Evolutionary conservation across 2,329 filamentous ascomycete genomes (phyloP).

Genomic region (Huntiella savannae): DNA sequence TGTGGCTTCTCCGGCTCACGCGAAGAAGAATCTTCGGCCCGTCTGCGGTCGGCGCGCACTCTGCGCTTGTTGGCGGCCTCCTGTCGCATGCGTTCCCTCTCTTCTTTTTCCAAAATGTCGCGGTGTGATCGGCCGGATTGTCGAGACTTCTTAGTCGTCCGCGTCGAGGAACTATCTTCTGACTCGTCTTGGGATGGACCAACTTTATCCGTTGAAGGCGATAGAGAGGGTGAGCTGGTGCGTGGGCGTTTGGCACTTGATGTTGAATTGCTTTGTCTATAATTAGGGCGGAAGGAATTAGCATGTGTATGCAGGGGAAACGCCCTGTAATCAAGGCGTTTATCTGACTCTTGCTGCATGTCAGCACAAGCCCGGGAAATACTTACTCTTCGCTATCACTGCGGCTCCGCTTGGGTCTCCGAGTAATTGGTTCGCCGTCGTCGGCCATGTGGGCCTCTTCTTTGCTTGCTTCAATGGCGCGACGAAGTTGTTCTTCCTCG

Average conservation of each 20-base stretch:
- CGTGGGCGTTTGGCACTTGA: slow-evolving; percentile 57
- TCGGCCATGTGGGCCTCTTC: slow-evolving; percentile 42
- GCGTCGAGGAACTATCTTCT: slow-evolving; percentile 43
- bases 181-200: slow-evolving; percentile 41
- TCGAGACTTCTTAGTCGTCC: slow-evolving; percentile 40
- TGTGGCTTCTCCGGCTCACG: slow-evolving; percentile 17
- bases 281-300: no score
- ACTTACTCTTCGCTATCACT: slow-evolving; percentile 92
- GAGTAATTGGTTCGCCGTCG: slow-evolving; percentile 30
- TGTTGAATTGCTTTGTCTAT: background rate
- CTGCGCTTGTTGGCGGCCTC: slow-evolving; percentile 68
- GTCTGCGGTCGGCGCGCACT: slow-evolving; percentile 60
- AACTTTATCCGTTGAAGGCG: slow-evolving; percentile 29
- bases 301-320: no score
- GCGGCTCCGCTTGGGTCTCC: slow-evolving; percentile 58
- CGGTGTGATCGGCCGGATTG: slow-evolving; percentile 36
- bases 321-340: no score
- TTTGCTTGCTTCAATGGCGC: slow-evolving; percentile 90
- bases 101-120: slow-evolving; percentile 48
- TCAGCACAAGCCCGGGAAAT: background rate
- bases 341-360: background rate
- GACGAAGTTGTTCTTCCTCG: slow-evolving; percentile 73
- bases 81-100: slow-evolving; percentile 51
- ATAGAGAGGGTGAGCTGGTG: slow-evolving; percentile 56
- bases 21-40: slow-evolving; percentile 49